Percentiles rank a stretch among this genome's conserved stretches.
Conservation (phyloP, 305 asterid species). For the Lippia alba region DNA sequence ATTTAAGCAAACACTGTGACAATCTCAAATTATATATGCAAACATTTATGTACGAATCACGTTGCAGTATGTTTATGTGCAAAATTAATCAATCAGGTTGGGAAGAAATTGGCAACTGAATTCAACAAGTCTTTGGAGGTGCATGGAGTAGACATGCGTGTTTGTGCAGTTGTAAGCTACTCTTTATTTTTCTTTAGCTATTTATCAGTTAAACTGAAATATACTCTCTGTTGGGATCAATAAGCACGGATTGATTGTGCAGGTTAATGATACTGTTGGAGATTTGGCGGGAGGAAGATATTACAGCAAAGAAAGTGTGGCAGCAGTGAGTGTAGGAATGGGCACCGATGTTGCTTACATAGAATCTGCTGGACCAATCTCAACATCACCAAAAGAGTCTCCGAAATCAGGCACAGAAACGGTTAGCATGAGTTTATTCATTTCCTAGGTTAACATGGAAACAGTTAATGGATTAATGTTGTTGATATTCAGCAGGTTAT, state of each 20-base stretch:
- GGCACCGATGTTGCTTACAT: conserved; percentile 66
- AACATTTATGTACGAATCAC: background rate
- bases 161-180: conserved; percentile 57
- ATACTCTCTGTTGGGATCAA: background rate
- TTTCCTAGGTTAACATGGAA: background rate
- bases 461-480: conserved; percentile 4
- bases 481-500: conserved; percentile 52
- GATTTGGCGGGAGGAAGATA: conserved; percentile 87
- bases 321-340: conserved; percentile 73
- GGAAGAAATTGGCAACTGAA: conserved; percentile 54
- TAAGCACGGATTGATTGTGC: background rate
- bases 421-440: conserved; percentile 33
- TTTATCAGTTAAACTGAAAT: background rate
- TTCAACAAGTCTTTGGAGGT: conserved; percentile 62
- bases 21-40: background rate
- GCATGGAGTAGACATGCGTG: conserved; percentile 62
- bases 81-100: conserved; percentile 48
- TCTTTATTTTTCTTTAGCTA: background rate
- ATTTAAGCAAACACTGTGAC: background rate
- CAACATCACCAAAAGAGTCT: conserved; percentile 39
- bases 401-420: conserved; percentile 53
- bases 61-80: background rate
- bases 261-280: conserved; percentile 78
- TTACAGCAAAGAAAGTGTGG: conserved; percentile 67
- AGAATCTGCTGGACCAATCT: conserved; percentile 48